A percentile compares a stretch with the other conserved stretches of the same genome.
phyloP scores from a whole-genome alignment of 148 eudicot species.

The Cornus florida region DNA sequence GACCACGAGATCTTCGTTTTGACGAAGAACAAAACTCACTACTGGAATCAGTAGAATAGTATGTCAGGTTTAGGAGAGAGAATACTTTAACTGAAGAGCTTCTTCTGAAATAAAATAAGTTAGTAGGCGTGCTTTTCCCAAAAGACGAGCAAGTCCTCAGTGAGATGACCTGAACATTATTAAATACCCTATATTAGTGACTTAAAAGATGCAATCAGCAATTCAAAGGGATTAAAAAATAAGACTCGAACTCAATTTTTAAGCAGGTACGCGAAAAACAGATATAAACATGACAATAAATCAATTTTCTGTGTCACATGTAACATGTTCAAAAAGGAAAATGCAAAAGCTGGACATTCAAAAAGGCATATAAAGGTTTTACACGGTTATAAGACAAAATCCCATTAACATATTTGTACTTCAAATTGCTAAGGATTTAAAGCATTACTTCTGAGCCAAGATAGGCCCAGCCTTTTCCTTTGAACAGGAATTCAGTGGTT shows the following conservation, averaged over 20 bases:
- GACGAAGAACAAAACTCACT: constrained; percentile 50
- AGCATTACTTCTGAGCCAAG: no score
- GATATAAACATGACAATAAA: background rate
- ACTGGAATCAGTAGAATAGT: constrained; percentile 45
- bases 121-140: constrained; percentile 48
- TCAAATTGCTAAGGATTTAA: no score
- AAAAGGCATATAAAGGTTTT: background rate
- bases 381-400: no score
- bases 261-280: background rate
- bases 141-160: constrained; percentile 59
- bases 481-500: no score
- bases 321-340: background rate
- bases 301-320: background rate
- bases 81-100: constrained; percentile 35
- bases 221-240: constrained; percentile 2
- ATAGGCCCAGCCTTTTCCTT: no score
- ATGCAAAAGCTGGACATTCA: background rate
- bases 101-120: constrained; percentile 48
- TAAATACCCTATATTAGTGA: constrained; percentile 10
- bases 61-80: constrained; percentile 29
- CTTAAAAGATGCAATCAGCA: background rate
- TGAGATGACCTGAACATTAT: constrained; percentile 49
- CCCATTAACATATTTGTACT: no score
- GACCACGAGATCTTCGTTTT: constrained; percentile 91
- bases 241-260: background rate